Base-by-base conservation (phyloP, 129 eudicot species). In the Arctium minus region DNA sequence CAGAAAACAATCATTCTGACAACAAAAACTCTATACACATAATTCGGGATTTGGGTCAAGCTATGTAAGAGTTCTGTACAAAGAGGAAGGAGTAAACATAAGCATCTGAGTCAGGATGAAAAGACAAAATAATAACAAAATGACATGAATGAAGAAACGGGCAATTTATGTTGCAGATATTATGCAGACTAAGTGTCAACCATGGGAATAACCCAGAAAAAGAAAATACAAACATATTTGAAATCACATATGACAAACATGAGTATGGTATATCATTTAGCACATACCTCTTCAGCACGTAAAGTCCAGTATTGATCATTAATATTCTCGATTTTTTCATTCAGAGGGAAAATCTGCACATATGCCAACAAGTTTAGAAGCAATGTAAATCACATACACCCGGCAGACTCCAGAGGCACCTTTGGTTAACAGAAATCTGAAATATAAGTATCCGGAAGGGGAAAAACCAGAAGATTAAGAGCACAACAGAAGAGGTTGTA, bases 251-350 rank as follows among this genome's bases (percentile, higher is more conserved):
- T 8, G 15, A 62, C 65, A 62, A 72, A 40, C 37, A 27, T 31
- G 38, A 62, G 78, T 75, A 56, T 42, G 50, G 39, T 35, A 48
- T 5, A 64, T 39, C 33, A 65, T 38, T 80, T 10, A 64, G 62
- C 37, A 79, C 80, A 82, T 80, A 92, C 98, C 98, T 94, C 98
- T 83, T 94, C 98, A 79, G 97, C 98, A n/a, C 97, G 95, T 83
- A 94, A 79, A 7, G 97, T 90, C 97, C 93, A 92, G 86, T 89
- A 94, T 72, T 88, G 97, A 79, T 94, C 98, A 85, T 92, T 94
- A 9, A 94, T 90, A 83, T 88, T 88, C 83, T 90, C 97, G 17
- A 94, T 92, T 86, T 89, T 92, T 78, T 94, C 98, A 78, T 72
- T 84, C 42, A 87, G 84, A 6, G 94, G 92, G 81, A 90, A 92